phyloP scores from a whole-genome alignment of 352 stramenopile species.

The Aphanomyces euteiches region DNA sequence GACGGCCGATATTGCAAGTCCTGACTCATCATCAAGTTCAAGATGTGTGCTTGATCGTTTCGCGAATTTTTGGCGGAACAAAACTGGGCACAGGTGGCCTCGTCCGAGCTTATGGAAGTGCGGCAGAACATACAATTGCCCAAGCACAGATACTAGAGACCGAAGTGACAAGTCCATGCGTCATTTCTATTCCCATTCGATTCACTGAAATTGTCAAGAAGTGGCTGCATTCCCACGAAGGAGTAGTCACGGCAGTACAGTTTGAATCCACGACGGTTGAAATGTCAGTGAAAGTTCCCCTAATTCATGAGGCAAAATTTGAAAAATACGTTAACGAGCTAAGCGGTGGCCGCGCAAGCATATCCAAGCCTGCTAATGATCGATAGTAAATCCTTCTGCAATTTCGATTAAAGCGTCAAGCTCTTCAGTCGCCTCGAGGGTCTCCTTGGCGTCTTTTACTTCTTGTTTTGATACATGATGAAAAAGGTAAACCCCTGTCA shows the following conservation, averaged over 20 bases:
- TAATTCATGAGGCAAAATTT: not conserved
- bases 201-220: constrained; percentile 24
- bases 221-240: constrained; percentile 4
- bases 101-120: constrained; percentile 63
- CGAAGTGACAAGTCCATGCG: not conserved
- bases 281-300: not conserved
- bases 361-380: too few species aligned
- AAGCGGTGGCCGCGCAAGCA: not conserved
- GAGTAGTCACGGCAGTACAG: not conserved
- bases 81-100: constrained; percentile 68
- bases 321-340: constrained; percentile 1
- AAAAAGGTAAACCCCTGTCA: constrained; percentile 86
- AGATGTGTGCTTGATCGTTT: constrained; percentile 70
- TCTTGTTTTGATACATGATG: constrained; percentile 48
- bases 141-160: constrained; percentile 48
- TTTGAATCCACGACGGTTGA: not conserved
- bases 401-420: too few species aligned
- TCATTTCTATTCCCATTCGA: constrained; percentile 9
- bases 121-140: constrained; percentile 55
- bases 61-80: constrained; percentile 67
- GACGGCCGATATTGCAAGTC: constrained; percentile 55
- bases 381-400: too few species aligned
- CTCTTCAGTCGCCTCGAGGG: too few species aligned
- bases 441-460: not conserved
- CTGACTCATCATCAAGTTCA: constrained; percentile 58